Evolutionary conservation across 371 early-diverging fungal species (phyloP).

Genomic region (Rhizopus stolonifer): DNA sequence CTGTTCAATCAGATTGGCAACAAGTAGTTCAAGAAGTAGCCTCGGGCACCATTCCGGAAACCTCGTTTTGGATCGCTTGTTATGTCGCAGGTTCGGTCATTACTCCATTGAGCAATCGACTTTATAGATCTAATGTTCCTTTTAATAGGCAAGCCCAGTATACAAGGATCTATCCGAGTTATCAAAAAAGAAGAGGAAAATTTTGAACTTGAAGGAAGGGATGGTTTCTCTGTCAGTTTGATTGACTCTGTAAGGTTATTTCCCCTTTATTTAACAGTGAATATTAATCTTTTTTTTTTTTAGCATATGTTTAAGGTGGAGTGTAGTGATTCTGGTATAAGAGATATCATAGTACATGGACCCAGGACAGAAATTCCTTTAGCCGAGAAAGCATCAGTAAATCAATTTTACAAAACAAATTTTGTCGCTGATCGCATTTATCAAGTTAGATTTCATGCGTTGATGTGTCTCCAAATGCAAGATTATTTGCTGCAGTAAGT

Average conservation of each 20-base stretch:
- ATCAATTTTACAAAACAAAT: not conserved
- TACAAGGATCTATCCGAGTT: constrained; percentile 21
- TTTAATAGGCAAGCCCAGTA: constrained; percentile 11
- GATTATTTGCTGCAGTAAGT: constrained; percentile 49
- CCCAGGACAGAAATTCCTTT: constrained; percentile 13
- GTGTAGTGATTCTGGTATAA: constrained; percentile 15
- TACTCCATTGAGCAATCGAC: too few relatives aligned
- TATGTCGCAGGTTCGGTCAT: constrained; percentile 51
- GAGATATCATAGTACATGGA: constrained; percentile 12
- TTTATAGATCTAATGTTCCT: not conserved
- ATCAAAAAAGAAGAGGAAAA: not conserved
- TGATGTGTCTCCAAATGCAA: constrained; percentile 57
- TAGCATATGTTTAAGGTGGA: constrained; percentile 47
- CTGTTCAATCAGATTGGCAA: constrained; percentile 49
- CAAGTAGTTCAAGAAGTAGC: constrained; percentile 33
- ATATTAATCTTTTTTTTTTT: constrained; percentile 11
- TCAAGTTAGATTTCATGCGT: constrained; percentile 41
- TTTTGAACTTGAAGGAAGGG: constrained; percentile 19
- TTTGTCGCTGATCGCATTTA: not conserved
- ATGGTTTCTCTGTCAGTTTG: constrained; percentile 20
- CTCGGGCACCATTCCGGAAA: constrained; percentile 22
- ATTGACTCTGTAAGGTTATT: constrained; percentile 32
- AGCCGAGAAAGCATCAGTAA: constrained; percentile 16
- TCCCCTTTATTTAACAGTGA: not conserved
- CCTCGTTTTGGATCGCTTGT: constrained; percentile 57